phyloP scores from a whole-genome alignment of 1,139 yeast genomes.

The Candida neerlandica region DNA sequence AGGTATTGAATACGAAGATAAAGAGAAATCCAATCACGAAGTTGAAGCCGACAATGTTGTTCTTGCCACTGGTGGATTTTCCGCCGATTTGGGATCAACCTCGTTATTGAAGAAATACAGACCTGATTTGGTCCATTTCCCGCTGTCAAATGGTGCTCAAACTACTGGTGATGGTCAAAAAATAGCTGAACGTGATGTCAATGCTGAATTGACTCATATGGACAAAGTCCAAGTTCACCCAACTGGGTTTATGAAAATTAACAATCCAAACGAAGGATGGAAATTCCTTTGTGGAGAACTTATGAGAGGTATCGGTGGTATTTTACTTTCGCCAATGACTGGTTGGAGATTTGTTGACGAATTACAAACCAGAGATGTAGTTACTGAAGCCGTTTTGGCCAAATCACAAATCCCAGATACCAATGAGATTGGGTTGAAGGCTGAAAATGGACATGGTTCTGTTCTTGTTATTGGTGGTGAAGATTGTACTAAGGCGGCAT shows the following conservation, averaged over 20 bases:
- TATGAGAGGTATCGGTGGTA: conserved; percentile 41
- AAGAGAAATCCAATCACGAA: conserved; percentile 7
- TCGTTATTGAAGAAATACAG: conserved; percentile 30
- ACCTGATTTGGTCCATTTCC: conserved; percentile 34
- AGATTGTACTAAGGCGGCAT: conserved; percentile 30
- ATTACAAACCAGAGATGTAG: conserved; percentile 34
- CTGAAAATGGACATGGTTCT: conserved; percentile 22
- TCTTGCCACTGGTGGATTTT: conserved; percentile 43
- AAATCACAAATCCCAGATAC: conserved; percentile 22
- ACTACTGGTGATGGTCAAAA: conserved; percentile 45
- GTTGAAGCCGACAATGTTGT: conserved; percentile 25
- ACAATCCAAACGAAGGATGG: conserved; percentile 22
- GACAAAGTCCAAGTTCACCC: conserved; percentile 43
- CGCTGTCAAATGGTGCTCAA: conserved; percentile 38
- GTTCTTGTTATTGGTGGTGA: conserved; percentile 27
- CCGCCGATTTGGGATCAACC: conserved; percentile 29
- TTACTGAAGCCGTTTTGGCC: conserved; percentile 28
- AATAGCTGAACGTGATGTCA: conserved; percentile 32
- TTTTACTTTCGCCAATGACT: conserved; percentile 32
- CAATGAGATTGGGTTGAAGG: conserved; percentile 11
- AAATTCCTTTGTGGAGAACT: conserved; percentile 43
- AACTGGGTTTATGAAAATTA: conserved; percentile 37
- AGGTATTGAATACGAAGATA: conserved; percentile 26
- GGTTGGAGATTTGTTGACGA: conserved; percentile 41
- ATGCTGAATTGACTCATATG: conserved; percentile 39